Percentiles rank a stretch among this genome's conserved stretches.
phyloP scores from a whole-genome alignment of 768 basidiomycete genomes.

The Collybia nuda region DNA sequence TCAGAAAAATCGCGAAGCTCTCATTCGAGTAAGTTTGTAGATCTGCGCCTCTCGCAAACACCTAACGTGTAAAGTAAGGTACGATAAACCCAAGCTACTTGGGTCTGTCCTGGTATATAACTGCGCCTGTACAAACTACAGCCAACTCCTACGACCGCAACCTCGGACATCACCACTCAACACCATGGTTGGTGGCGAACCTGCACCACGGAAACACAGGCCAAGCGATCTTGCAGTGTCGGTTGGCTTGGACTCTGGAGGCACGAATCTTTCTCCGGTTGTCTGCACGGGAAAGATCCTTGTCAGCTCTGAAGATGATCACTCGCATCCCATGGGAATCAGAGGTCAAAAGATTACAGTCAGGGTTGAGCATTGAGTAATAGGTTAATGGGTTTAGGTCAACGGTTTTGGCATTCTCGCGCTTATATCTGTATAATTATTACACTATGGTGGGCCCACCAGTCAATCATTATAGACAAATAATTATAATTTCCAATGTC shows the following conservation, averaged over 20 bases:
- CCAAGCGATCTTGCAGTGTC: not conserved
- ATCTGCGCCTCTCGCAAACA: not conserved
- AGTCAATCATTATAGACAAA: not conserved
- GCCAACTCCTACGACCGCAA: not conserved
- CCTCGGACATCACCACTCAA: not conserved
- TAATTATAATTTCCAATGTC: not conserved
- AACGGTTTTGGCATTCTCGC: no score
- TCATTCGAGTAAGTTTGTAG: not conserved
- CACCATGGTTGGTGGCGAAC: not conserved
- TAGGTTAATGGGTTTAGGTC: no score
- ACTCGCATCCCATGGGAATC: not conserved
- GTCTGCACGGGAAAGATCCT: not conserved
- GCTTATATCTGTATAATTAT: not conserved
- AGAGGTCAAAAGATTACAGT: not conserved
- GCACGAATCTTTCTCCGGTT: not conserved
- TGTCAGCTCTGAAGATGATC: not conserved
- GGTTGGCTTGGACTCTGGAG: not conserved
- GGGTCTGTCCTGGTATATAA: not conserved
- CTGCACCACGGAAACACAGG: not conserved
- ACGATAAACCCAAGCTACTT: not conserved
- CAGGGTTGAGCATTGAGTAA: not conserved
- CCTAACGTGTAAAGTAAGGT: not conserved
- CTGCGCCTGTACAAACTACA: not conserved
- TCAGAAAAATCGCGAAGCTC: constrained; percentile 23
- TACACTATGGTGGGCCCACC: not conserved